Conservation (phyloP, 441 rosid species). For the Populus hybrid region DNA sequence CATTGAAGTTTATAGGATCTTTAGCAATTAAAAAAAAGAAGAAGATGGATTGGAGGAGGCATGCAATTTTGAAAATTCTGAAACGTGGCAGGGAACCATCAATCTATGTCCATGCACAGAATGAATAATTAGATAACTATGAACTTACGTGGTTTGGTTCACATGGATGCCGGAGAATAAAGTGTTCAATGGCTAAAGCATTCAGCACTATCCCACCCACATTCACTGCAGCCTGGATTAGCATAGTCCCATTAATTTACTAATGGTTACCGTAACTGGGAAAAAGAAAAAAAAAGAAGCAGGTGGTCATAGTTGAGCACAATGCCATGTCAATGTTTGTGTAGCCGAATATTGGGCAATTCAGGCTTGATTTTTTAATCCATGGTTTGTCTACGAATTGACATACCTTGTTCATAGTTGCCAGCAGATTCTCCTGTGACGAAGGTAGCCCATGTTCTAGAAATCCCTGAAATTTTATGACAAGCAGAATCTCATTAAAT, state of each 20-base stretch:
- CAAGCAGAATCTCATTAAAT: neutral
- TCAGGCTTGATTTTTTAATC: neutral
- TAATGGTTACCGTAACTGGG: neutral
- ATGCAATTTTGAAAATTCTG: neutral
- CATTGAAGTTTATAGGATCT: neutral
- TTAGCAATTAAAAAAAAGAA: neutral
- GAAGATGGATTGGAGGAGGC: neutral
- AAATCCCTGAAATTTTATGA: conserved; percentile 56
- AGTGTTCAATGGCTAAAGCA: conserved; percentile 87
- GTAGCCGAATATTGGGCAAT: neutral
- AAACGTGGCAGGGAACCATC: neutral
- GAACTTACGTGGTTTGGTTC: conserved; percentile 60
- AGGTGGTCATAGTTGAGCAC: neutral
- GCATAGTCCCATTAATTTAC: conserved; percentile 1
- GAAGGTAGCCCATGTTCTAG: conserved; percentile 83
- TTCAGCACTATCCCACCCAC: conserved; percentile 91
- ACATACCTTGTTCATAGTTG: conserved; percentile 79
- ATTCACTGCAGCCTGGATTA: conserved; percentile 60
- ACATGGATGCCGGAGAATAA: conserved; percentile 76
- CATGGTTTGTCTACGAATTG: neutral
- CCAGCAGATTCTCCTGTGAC: conserved; percentile 67
- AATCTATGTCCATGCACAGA: neutral
- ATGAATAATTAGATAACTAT: neutral
- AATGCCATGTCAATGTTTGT: neutral
- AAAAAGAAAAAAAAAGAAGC: too few relatives aligned